Evolutionary conservation across 2,329 filamentous ascomycete genomes (phyloP).

Genomic region (Fusarium praegraminearum): DNA sequence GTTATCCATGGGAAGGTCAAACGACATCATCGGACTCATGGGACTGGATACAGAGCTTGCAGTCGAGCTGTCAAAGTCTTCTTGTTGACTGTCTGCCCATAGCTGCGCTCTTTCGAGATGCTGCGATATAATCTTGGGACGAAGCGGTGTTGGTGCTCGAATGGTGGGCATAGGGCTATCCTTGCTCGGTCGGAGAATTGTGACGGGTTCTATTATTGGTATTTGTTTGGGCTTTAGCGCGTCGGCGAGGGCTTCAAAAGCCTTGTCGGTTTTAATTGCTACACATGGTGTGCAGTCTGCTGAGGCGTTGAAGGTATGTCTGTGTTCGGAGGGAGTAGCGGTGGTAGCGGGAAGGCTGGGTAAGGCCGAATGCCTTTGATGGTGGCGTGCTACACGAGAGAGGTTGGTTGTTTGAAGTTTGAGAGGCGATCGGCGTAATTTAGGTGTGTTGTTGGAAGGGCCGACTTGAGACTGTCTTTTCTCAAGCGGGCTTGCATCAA

Average conservation of each 20-base stretch:
- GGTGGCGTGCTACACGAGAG: background rate
- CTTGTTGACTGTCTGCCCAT: slow-evolving; percentile 14
- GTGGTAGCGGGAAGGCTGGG: background rate
- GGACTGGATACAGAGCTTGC: slow-evolving; percentile 18
- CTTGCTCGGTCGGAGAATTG: background rate
- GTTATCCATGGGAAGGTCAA: rapidly evolving
- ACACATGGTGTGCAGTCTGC: slow-evolving; percentile 6
- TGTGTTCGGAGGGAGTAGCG: background rate
- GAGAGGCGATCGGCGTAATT: slow-evolving; percentile 1
- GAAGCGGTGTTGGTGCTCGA: slow-evolving; percentile 19
- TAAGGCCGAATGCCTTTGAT: slow-evolving; percentile 4
- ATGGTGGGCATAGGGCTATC: background rate
- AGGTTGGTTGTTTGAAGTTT: slow-evolving; percentile 20
- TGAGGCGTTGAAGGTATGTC: background rate
- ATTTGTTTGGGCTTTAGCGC: background rate
- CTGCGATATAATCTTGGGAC: slow-evolving; percentile 12
- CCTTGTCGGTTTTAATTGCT: slow-evolving; percentile 6
- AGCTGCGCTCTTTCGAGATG: slow-evolving; percentile 13
- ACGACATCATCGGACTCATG: background rate
- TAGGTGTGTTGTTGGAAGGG: background rate
- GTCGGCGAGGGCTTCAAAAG: slow-evolving; percentile 16
- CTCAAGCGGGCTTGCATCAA: background rate
- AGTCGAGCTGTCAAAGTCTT: background rate
- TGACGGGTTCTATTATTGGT: background rate
- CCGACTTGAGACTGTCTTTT: background rate